phyloP scores from a whole-genome alignment of 768 basidiomycete species.

The Leucosporidium creatinivorum region DNA sequence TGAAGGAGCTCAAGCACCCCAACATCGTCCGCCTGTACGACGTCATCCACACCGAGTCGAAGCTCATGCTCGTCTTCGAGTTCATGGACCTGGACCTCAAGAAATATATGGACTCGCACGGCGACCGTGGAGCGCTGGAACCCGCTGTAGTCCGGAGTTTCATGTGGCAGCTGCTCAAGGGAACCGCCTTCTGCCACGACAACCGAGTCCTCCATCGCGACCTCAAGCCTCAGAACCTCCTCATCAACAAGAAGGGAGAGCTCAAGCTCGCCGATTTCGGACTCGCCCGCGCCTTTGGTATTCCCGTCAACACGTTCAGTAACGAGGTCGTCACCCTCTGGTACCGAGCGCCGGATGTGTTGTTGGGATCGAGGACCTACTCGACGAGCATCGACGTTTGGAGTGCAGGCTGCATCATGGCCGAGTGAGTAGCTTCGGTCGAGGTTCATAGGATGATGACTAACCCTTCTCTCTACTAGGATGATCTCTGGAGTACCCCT shows the following conservation, averaged over 20 bases:
- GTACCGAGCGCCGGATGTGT: constrained; percentile 97
- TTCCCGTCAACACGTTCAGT: constrained; percentile 97
- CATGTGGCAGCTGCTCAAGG: constrained; percentile 95
- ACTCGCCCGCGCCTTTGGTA: constrained; percentile 91
- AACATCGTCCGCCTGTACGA: constrained; percentile 98
- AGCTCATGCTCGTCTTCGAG: constrained; percentile 96
- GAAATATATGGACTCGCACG: constrained; percentile 98
- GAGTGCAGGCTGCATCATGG: constrained; percentile 98
- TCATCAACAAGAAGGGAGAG: constrained; percentile 95
- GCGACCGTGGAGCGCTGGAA: constrained; percentile 89
- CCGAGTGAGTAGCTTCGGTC: constrained; percentile 49
- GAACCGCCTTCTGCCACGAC: constrained; percentile 96
- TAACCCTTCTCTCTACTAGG: constrained; percentile 18
- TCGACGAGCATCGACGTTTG: constrained; percentile 98
- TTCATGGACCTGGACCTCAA: constrained; percentile 98
- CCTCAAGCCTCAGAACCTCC: constrained; percentile 94
- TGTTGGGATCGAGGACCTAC: constrained; percentile 73
- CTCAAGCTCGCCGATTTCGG: constrained; percentile 97
- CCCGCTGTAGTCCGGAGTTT: constrained; percentile 77
- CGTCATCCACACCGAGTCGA: constrained; percentile 97
- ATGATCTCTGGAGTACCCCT: constrained; percentile 97
- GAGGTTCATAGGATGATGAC: not conserved
- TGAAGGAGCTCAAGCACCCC: constrained; percentile 98
- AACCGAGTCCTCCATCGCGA: constrained; percentile 96
- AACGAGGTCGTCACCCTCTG: constrained; percentile 99